phyloP scores from a whole-genome alignment of 2,329 filamentous ascomycete species.

The Hyphodiscus sp. region DNA sequence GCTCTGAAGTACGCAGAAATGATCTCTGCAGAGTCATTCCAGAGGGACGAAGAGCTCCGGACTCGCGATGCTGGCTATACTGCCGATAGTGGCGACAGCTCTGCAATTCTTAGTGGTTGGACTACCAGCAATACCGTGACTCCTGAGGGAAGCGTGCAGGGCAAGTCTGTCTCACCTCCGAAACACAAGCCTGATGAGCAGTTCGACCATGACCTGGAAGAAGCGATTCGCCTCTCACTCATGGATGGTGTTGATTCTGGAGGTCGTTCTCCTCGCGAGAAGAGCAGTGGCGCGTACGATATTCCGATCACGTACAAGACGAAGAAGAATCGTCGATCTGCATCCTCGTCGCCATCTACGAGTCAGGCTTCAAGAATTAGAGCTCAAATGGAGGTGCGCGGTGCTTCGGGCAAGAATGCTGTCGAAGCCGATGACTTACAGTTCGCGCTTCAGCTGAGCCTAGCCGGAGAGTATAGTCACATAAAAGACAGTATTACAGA shows the following conservation, averaged over 20 bases:
- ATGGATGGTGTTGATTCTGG: conserved; percentile 47
- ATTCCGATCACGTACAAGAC: conserved; percentile 44
- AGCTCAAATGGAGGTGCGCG: conserved; percentile 2
- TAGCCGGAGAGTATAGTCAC: conserved; percentile 44
- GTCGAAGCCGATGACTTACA: conserved; percentile 48
- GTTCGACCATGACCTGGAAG: conserved; percentile 55
- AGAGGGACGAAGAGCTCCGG: conserved; percentile 50
- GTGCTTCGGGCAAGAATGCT: conserved; percentile 1
- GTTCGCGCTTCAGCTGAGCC: conserved; percentile 52
- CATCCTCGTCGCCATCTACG: conserved; percentile 31
- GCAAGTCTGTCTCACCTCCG: conserved; percentile 24
- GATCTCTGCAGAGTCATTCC: conserved; percentile 55
- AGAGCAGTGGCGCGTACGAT: conserved; percentile 44
- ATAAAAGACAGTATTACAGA: conserved; percentile 22
- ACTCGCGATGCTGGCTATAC: conserved; percentile 45
- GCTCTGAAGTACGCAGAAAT: conserved; percentile 59
- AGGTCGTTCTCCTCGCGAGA: conserved; percentile 39
- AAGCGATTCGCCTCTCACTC: conserved; percentile 55
- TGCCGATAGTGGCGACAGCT: conserved; percentile 38
- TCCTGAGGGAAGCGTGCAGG: conserved; percentile 47
- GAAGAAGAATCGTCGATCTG: conserved; percentile 37
- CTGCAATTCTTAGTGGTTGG: conserved; percentile 28
- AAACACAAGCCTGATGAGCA: conserved; percentile 35
- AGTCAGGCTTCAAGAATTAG: conserved; percentile 27
- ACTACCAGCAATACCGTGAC: conserved; percentile 42